A percentile compares a stretch with the other conserved stretches of the same genome.
phyloP scores from a whole-genome alignment of 2,329 filamentous ascomycete genomes.

The Tetracladium maxilliforme region DNA sequence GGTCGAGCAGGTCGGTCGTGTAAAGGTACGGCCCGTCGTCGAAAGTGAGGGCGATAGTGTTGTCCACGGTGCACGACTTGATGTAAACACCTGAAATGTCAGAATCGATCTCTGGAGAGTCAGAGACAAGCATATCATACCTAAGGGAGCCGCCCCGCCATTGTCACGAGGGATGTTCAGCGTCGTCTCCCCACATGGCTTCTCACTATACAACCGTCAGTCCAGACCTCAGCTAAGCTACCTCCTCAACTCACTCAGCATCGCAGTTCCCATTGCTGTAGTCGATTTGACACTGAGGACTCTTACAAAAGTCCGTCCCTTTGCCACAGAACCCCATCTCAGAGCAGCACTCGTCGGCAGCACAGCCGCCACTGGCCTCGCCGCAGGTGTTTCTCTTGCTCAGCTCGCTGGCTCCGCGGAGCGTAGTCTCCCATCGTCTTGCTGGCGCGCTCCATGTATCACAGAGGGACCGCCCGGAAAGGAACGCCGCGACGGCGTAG shows the following conservation, averaged over 20 bases:
- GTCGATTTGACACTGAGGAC: no score
- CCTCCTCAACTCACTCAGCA: no score
- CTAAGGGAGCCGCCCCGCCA: no score
- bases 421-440: background rate
- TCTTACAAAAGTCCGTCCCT: background rate
- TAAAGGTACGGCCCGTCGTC: conserved; percentile 52
- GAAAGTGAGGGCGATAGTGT: conserved; percentile 45
- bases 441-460: no score
- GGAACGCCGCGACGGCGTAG: no score
- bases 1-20: conserved; percentile 44
- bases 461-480: no score
- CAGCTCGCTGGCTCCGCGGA: background rate
- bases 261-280: no score
- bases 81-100: background rate
- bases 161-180: background rate
- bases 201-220: background rate
- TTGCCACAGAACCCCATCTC: background rate
- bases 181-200: background rate
- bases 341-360: background rate
- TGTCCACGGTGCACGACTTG: background rate
- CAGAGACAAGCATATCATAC: no score
- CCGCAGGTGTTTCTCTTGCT: background rate
- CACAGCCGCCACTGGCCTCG: background rate
- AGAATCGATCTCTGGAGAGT: background rate
- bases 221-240: background rate